A percentile compares a stretch with the other conserved stretches of the same genome.
Evolutionary conservation across 768 basidiomycete genomes (phyloP).

Genomic region (Tricholoma sp.): DNA sequence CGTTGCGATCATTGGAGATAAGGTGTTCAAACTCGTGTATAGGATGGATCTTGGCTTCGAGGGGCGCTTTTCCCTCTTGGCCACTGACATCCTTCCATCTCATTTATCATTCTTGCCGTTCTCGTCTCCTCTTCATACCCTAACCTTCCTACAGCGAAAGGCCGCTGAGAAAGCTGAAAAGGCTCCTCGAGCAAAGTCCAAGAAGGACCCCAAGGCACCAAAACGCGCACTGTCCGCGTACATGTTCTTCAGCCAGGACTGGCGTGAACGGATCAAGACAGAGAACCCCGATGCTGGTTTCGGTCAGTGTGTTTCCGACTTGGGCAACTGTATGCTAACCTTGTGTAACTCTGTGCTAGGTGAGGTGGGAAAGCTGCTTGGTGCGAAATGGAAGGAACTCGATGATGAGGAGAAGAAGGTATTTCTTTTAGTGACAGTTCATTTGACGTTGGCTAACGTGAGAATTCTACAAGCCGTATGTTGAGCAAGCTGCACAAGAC

Average conservation of each 20-base stretch:
- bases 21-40: background rate
- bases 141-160: slow-evolving; percentile 49
- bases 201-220: slow-evolving; percentile 82
- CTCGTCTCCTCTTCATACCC: background rate
- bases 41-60: too few species aligned
- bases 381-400: slow-evolving; percentile 96
- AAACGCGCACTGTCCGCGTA: slow-evolving; percentile 95
- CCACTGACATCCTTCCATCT: background rate
- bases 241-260: slow-evolving; percentile 98
- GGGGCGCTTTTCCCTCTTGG: too few species aligned
- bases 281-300: slow-evolving; percentile 96
- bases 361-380: slow-evolving; percentile 92
- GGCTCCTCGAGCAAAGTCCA: slow-evolving; percentile 42
- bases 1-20: slow-evolving; percentile 8
- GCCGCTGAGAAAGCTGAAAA: slow-evolving; percentile 71
- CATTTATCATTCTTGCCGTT: background rate
- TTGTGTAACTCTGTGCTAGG: slow-evolving; percentile 36
- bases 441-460: slow-evolving; percentile 4
- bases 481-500: slow-evolving; percentile 81
- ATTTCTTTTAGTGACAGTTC: slow-evolving; percentile 11
- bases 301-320: slow-evolving; percentile 43
- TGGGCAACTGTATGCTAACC: slow-evolving; percentile 6
- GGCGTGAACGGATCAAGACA: slow-evolving; percentile 91
- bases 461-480: slow-evolving; percentile 63
- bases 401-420: slow-evolving; percentile 91